Percentiles rank a stretch among this genome's conserved stretches.
Conservation (phyloP, 2,329 filamentous ascomycete species). For the Hypomyces perniciosus region DNA sequence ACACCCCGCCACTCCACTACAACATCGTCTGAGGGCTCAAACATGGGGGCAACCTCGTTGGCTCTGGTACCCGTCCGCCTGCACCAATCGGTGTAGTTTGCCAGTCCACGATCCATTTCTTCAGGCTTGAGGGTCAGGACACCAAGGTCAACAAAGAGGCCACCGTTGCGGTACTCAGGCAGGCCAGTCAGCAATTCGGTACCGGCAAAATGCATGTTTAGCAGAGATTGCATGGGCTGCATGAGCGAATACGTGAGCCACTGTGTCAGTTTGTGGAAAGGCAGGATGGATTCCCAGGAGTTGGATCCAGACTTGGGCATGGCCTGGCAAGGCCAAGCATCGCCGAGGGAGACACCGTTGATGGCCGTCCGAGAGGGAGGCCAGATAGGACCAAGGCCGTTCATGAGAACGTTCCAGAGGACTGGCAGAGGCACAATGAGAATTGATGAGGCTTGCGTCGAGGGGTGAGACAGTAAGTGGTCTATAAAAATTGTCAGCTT, state of each 20-base stretch:
- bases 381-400: constrained; percentile 83
- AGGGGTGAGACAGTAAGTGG: constrained; percentile 85
- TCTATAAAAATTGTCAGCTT: constrained; percentile 49
- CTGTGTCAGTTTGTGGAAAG: constrained; percentile 91
- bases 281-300: constrained; percentile 71
- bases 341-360: constrained; percentile 79
- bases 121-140: constrained; percentile 68
- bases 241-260: constrained; percentile 94
- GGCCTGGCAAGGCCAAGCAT: constrained; percentile 85
- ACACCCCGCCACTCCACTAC: constrained; percentile 62
- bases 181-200: constrained; percentile 78
- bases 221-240: constrained; percentile 78
- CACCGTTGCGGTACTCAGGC: constrained; percentile 89
- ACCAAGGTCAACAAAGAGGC: constrained; percentile 78
- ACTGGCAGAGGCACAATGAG: constrained; percentile 83
- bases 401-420: constrained; percentile 86
- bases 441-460: constrained; percentile 81
- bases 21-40: constrained; percentile 53
- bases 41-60: constrained; percentile 51
- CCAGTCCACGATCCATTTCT: constrained; percentile 65
- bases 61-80: constrained; percentile 61
- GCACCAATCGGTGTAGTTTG: constrained; percentile 58
- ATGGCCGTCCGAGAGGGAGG: constrained; percentile 79
- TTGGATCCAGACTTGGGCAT: constrained; percentile 60
- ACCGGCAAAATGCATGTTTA: constrained; percentile 75